Percentiles rank a stretch among this genome's conserved stretches.
phyloP scores from a whole-genome alignment of 768 basidiomycete species.

The Pilatotrama ljubarskyi region DNA sequence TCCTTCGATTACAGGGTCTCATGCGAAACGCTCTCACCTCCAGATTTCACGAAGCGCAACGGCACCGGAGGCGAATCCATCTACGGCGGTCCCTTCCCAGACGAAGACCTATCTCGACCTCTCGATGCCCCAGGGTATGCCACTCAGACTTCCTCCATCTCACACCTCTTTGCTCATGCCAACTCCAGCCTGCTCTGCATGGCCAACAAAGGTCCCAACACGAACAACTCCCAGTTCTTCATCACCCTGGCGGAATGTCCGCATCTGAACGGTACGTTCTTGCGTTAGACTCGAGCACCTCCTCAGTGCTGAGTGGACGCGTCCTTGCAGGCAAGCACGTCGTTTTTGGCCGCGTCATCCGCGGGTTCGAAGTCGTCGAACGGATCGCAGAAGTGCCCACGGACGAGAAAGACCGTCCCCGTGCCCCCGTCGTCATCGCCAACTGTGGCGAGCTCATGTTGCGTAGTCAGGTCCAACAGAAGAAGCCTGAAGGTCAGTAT shows the following conservation, averaged over 20 bases:
- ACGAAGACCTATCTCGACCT: conserved; percentile 69
- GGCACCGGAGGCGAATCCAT: conserved; percentile 83
- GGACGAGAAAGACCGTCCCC: conserved; percentile 75
- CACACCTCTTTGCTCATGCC: background rate
- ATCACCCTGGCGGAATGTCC: conserved; percentile 75
- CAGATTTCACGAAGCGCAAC: conserved; percentile 78
- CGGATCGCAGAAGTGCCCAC: conserved; percentile 64
- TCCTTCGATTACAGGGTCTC: background rate
- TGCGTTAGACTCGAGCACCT: conserved; percentile 2
- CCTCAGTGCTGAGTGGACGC: background rate
- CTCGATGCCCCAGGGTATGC: conserved; percentile 65
- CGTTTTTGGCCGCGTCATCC: conserved; percentile 51
- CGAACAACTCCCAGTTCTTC: conserved; percentile 88
- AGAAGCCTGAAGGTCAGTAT: conserved; percentile 23
- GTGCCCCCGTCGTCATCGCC: conserved; percentile 61
- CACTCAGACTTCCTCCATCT: background rate
- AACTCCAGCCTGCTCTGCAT: conserved; percentile 69
- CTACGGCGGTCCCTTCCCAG: conserved; percentile 71
- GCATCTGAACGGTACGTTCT: conserved; percentile 64
- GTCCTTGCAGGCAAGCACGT: conserved; percentile 54
- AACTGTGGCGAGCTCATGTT: conserved; percentile 88
- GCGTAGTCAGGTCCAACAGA: conserved; percentile 39
- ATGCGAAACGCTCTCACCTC: background rate
- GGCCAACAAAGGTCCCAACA: conserved; percentile 85
- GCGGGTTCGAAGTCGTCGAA: conserved; percentile 59